Conservation (phyloP, 768 basidiomycete genomes). For the Termitomyces sp. region DNA sequence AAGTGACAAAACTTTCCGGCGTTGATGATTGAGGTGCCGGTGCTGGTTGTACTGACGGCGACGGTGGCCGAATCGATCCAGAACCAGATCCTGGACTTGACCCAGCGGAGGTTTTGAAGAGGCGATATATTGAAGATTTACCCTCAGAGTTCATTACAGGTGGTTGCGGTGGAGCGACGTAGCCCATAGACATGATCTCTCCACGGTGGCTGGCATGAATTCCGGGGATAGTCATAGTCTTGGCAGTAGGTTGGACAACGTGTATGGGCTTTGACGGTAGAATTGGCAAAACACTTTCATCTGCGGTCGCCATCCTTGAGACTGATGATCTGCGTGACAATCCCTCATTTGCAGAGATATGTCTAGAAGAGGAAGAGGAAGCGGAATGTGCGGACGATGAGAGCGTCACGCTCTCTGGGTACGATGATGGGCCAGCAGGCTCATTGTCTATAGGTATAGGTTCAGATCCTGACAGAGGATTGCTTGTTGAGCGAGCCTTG, state of each 20-base stretch:
- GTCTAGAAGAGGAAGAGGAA: constrained; percentile 18
- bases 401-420: constrained; percentile 11
- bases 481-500: constrained; percentile 14
- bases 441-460: constrained; percentile 5
- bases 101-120: constrained; percentile 58
- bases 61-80: constrained; percentile 9
- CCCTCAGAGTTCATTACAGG: constrained; percentile 27
- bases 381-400: constrained; percentile 14
- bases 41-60: constrained; percentile 5
- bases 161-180: constrained; percentile 44
- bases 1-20: constrained; percentile 7
- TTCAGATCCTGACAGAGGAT: constrained; percentile 7
- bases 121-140: constrained; percentile 59
- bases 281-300: constrained; percentile 20
- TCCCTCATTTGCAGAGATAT: constrained; percentile 4
- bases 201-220: constrained; percentile 84
- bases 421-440: constrained; percentile 6
- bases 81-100: constrained; percentile 5
- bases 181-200: constrained; percentile 82
- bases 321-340: constrained; percentile 22
- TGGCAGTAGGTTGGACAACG: constrained; percentile 72
- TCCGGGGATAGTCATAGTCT: constrained; percentile 82
- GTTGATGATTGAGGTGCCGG: constrained; percentile 2
- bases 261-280: constrained; percentile 40
- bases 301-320: constrained; percentile 27